Percentiles rank a stretch among this genome's conserved stretches.
phyloP scores from a whole-genome alignment of 768 basidiomycete genomes.

The Pisolithus albus region DNA sequence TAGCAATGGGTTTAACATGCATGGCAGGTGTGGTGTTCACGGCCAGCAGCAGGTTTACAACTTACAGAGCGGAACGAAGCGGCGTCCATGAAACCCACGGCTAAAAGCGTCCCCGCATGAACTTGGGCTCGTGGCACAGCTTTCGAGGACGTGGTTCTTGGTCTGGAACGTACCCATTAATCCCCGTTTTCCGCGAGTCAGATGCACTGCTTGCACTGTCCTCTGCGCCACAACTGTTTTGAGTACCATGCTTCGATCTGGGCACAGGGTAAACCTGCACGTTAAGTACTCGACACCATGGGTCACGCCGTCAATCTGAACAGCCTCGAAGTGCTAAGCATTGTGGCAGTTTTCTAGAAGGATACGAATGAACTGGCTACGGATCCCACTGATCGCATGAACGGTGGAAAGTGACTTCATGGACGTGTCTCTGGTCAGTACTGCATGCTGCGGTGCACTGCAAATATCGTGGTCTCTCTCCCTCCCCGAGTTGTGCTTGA shows the following conservation, averaged over 20 bases:
- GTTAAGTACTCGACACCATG: conserved; percentile 13
- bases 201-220: conserved; percentile 34
- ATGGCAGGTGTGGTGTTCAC: conserved; percentile 5
- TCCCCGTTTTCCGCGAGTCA: conserved; percentile 9
- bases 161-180: conserved; percentile 66
- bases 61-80: conserved; percentile 53
- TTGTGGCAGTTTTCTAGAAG: neutral
- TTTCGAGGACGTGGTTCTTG: conserved; percentile 1
- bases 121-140: conserved; percentile 54
- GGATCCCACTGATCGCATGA: too few species aligned
- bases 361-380: too few species aligned
- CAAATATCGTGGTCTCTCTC: too few species aligned
- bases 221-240: too few species aligned
- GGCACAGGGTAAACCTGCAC: conserved; percentile 13
- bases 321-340: too few species aligned
- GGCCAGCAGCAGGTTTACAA: conserved; percentile 22
- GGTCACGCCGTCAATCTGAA: too few species aligned
- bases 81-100: conserved; percentile 76
- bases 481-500: too few species aligned
- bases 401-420: too few species aligned
- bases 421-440: too few species aligned
- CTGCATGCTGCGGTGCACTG: too few species aligned
- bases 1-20: neutral
- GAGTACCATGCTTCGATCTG: conserved; percentile 35
- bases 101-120: conserved; percentile 75